phyloP scores from a whole-genome alignment of 495 filamentous ascomycete genomes.

The Endocarpon pusillum region DNA sequence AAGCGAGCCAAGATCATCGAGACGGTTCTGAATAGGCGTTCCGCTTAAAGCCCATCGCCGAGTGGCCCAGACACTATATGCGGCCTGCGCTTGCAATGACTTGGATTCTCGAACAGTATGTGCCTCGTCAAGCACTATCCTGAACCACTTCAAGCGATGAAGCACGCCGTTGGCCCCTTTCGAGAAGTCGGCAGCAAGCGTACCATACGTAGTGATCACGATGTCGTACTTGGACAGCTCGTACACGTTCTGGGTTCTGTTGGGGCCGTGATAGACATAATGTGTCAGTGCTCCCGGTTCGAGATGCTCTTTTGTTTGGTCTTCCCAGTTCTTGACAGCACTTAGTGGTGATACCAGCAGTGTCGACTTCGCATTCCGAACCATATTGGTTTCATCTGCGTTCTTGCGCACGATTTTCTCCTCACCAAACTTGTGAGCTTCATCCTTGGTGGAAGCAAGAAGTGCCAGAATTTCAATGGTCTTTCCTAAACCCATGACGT shows the following conservation, averaged over 20 bases:
- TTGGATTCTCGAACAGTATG: slow-evolving; percentile 79
- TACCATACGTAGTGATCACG: slow-evolving; percentile 82
- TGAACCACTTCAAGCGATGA: slow-evolving; percentile 66
- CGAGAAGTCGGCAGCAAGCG: slow-evolving; percentile 61
- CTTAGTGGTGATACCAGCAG: slow-evolving; percentile 82
- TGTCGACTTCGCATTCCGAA: slow-evolving; percentile 58
- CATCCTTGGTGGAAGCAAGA: slow-evolving; percentile 39
- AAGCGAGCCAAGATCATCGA: slow-evolving; percentile 81
- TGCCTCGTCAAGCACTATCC: slow-evolving; percentile 89
- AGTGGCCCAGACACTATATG: slow-evolving; percentile 64
- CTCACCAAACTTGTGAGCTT: slow-evolving; percentile 40
- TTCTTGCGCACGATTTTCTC: slow-evolving; percentile 8
- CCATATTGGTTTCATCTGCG: slow-evolving; percentile 7
- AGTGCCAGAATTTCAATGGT: slow-evolving; percentile 78
- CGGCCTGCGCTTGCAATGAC: slow-evolving; percentile 63
- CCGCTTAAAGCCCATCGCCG: slow-evolving; percentile 93
- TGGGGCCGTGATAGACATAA: slow-evolving; percentile 72
- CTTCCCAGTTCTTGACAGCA: slow-evolving; percentile 81
- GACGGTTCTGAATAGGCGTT: slow-evolving; percentile 76
- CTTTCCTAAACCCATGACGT: slow-evolving; percentile 97
- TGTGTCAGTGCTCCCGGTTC: slow-evolving; percentile 39
- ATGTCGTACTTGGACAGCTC: slow-evolving; percentile 60
- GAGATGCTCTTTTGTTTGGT: slow-evolving; percentile 73
- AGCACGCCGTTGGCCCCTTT: slow-evolving; percentile 5
- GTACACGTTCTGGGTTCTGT: slow-evolving; percentile 46